Evolutionary conservation across 2,329 filamentous ascomycete species (phyloP), one percentile per base, ranked within the genome.

Genomic region (Intubia oerlemansii): DNA sequence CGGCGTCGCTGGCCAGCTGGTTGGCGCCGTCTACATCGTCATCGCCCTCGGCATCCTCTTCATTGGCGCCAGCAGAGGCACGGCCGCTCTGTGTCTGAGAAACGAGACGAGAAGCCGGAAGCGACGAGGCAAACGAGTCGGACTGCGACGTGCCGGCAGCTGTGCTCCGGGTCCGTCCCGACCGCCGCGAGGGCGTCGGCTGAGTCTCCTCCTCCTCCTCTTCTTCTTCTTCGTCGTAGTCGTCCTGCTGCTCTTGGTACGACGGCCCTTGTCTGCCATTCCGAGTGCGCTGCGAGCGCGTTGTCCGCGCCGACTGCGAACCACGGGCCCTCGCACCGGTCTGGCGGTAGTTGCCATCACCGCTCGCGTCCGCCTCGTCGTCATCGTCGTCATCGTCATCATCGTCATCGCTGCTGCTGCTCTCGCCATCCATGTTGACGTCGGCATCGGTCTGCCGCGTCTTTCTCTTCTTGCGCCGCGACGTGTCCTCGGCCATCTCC

Each of bases 381-480:
- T 37, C 35, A 14, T 25, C 16, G 36, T 33, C 37, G 28, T 38
- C 34, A 24, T 41, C 23, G 17, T 20, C 17, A 17, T 30, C 28
- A 11, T 28, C 19, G 14, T 27, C 39, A 33, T 50, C 50, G n/a
- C 44, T 48, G 25, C 62, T 60, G 5, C 59, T 65, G 36, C 69
- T 66, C 17, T 68, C 68, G 16, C 74, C 66, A 28, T 67, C 62
- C 16, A 62, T 62, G 1, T 58, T 62, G 30, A 59, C 62, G 13
- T 64, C 63, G 8, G 49, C 32, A 4, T 35, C 37, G n/a, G 31
- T 9, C 19, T 61, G 59, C 17, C 62, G 58, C 5, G 65, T 75
- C 41, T 78, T 74, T 50, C 80, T 73, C 41, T 84, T 68, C 51
- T 88, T 76, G 59, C 85, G 88, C 40, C 72, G 66, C 33, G 82